Percentiles rank a stretch among this genome's conserved stretches.
phyloP scores from a whole-genome alignment of 345 rosid genomes.

The Populus tremula region DNA sequence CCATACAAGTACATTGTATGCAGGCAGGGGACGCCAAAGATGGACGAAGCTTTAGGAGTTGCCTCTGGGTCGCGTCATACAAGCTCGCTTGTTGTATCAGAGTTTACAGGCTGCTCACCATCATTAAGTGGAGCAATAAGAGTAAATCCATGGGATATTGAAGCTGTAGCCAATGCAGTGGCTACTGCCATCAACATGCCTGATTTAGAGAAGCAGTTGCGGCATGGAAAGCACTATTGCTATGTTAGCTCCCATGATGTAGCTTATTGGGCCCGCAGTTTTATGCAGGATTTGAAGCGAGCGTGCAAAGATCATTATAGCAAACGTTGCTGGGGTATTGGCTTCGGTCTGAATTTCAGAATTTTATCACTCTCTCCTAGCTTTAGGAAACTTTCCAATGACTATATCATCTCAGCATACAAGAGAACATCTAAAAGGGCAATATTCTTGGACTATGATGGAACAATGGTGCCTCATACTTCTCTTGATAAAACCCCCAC shows the following conservation, averaged over 20 bases:
- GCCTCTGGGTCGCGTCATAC: slow-evolving; percentile 21
- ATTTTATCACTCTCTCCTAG: slow-evolving; percentile 39
- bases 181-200: slow-evolving; percentile 28
- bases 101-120: slow-evolving; percentile 48
- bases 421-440: slow-evolving; percentile 36
- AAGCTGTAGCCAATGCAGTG: slow-evolving; percentile 42
- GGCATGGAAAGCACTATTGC: slow-evolving; percentile 46
- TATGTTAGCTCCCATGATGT: slow-evolving; percentile 41
- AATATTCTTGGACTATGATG: slow-evolving; percentile 49
- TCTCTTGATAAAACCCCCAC: slow-evolving; percentile 33
- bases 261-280: slow-evolving; percentile 43
- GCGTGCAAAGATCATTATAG: slow-evolving; percentile 37
- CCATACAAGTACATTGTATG: slow-evolving; percentile 44
- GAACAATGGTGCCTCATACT: slow-evolving; percentile 38
- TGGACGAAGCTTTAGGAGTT: slow-evolving; percentile 34
- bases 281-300: slow-evolving; percentile 40
- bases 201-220: slow-evolving; percentile 34
- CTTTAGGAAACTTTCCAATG: slow-evolving; percentile 39
- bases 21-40: slow-evolving; percentile 36
- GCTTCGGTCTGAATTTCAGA: slow-evolving; percentile 42
- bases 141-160: slow-evolving; percentile 49
- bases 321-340: slow-evolving; percentile 42
- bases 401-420: slow-evolving; percentile 34
- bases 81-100: slow-evolving; percentile 45
- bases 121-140: slow-evolving; percentile 49